Base-by-base conservation (phyloP, 805 yeast genomes). In the Kurtzmaniella cleridarum region DNA sequence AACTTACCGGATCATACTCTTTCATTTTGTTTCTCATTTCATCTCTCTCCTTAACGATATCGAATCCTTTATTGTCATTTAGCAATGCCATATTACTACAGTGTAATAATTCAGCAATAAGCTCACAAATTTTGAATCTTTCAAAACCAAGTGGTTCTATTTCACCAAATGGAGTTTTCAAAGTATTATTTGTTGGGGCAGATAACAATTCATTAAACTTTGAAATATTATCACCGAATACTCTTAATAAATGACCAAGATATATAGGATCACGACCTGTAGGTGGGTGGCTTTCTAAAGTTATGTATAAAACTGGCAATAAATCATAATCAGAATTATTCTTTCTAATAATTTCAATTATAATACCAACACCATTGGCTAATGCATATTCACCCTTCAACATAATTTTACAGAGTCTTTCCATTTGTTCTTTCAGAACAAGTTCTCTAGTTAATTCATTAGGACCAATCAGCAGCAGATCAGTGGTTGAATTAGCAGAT, bases 331-430 rank as follows among this genome's bases (percentile, higher is more conserved):
- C 75, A 14, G 71, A 65, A 44, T 69, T 69, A 45, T 69, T 69
- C 40, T 69, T 69, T 15, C 75, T 50, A 41, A 69, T 69, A 35
- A 69, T 67, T 41, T 69, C 75, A 39, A 69, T 69, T 34, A 69
- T 60, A 36, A 69, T 69, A 3, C 75, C 75, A n/a, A 69, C 75
- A 7, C 73, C 73, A 40, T 67, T 69, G n/a, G 71, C 69, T 44
- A 69, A 57, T 4, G 72, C 70, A 40, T 66, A 65, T 2, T 73
- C 72, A n/a, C 73, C 73, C 37, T 64, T 59, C 30, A 68, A 54
- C 75, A 69, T 69, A 34, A 65, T 59, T 26, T 53, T 42, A 41
- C 73, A 65, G 20, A 69, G 49, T 26, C 48, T 48, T 16, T 49
- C 32, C 69, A 69, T 66, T 40, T 58, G 58, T 3, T 59, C 62